Percentiles rank a stretch among this genome's conserved stretches.
These are phyloP conservation scores for Fusarium albosuccineum DNA, from an alignment of 2,329 filamentous ascomycete species.

Conservation along the genomic window DNA sequence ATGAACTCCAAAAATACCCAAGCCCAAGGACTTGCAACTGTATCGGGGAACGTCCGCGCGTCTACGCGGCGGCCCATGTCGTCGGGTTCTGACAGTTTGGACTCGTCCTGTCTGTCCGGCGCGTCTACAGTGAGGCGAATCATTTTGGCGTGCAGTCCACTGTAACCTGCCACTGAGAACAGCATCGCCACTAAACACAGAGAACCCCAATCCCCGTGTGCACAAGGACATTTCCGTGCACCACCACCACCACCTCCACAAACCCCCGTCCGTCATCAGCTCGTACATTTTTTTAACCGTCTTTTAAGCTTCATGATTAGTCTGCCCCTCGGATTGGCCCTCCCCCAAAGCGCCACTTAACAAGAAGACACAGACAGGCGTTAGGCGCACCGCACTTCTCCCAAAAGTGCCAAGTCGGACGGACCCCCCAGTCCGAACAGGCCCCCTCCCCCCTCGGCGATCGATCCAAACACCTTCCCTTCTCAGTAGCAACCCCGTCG, in stretches of 20 bases:
- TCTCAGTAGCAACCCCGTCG: slow-evolving; percentile 36
- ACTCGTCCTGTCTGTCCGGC: too few relatives aligned
- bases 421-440: neutral
- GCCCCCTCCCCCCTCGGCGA: slow-evolving; percentile 13
- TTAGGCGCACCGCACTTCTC: too few relatives aligned
- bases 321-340: slow-evolving; percentile 5
- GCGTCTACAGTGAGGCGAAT: slow-evolving; percentile 1
- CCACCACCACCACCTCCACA: neutral
- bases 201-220: too few relatives aligned
- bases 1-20: neutral
- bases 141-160: slow-evolving; percentile 19
- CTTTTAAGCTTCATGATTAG: slow-evolving; percentile 33
- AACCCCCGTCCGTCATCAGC: neutral
- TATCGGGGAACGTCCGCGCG: neutral
- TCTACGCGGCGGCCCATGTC: slow-evolving; percentile 11
- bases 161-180: neutral
- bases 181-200: neutral
- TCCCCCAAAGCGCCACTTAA: slow-evolving; percentile 15
- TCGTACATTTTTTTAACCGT: slow-evolving; percentile 23
- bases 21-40: slow-evolving; percentile 3
- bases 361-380: neutral
- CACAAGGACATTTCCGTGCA: neutral
- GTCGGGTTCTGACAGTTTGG: slow-evolving; percentile 30
- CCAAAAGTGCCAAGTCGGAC: slow-evolving; percentile 31
- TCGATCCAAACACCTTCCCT: slow-evolving; percentile 42